phyloP scores from a whole-genome alignment of 768 basidiomycete species.

The Filobasidium wieringae region DNA sequence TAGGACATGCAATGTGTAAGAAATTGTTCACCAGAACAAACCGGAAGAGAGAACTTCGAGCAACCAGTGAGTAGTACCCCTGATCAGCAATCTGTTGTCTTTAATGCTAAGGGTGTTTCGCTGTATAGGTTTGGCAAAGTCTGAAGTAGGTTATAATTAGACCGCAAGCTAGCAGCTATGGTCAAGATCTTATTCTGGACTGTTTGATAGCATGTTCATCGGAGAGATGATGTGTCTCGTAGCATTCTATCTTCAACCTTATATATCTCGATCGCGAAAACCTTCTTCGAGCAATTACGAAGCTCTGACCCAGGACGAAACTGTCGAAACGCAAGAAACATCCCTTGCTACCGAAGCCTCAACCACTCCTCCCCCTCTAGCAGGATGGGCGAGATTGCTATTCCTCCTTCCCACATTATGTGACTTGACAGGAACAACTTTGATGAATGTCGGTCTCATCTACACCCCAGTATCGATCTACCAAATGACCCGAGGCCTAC shows the following conservation, averaged over 20 bases:
- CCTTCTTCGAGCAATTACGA: neutral
- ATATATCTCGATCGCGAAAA: neutral
- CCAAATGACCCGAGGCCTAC: constrained; percentile 75
- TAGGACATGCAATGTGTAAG: constrained; percentile 96
- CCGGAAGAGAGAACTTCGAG: constrained; percentile 63
- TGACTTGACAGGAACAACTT: constrained; percentile 62
- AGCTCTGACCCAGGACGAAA: constrained; percentile 7
- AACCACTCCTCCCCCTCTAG: constrained; percentile 9
- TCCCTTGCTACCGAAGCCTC: neutral
- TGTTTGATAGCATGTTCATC: constrained; percentile 43
- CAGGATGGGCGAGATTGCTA: constrained; percentile 59
- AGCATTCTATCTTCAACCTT: constrained; percentile 21
- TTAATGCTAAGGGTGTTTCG: neutral
- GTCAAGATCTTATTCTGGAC: neutral
- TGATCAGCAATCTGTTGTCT: neutral
- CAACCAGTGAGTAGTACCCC: constrained; percentile 64
- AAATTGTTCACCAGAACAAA: constrained; percentile 63
- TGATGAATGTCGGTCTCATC: constrained; percentile 93
- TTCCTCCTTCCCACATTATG: constrained; percentile 80
- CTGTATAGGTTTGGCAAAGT: constrained; percentile 36
- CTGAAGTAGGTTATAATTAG: constrained; percentile 26
- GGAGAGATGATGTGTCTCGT: constrained; percentile 67
- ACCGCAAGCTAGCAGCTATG: neutral
- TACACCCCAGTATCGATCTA: constrained; percentile 95
- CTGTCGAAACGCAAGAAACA: neutral